These are phyloP conservation scores for Dictyophora rubrovolvata DNA, from an alignment of 768 basidiomycete species.

Conservation along the genomic window DNA sequence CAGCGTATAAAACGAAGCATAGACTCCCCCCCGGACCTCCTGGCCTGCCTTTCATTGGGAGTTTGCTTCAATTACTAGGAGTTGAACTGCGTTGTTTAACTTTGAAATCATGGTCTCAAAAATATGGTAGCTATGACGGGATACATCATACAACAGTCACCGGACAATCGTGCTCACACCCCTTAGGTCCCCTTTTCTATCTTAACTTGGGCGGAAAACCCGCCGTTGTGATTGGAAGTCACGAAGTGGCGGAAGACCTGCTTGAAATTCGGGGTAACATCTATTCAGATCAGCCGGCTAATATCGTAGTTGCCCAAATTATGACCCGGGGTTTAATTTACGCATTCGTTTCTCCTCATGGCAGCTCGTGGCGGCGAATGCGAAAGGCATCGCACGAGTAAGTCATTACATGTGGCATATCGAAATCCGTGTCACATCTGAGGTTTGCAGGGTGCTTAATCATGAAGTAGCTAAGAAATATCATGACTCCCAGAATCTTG, in stretches of 20 bases:
- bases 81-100: background rate
- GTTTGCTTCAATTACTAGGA: background rate
- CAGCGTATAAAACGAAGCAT: too few relatives aligned
- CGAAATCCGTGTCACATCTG: background rate
- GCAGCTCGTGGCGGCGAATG: background rate
- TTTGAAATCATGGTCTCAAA: background rate
- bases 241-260: conserved; percentile 16
- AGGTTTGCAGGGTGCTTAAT: background rate
- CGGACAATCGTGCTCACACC: background rate
- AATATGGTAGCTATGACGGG: background rate
- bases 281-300: conserved; percentile 24
- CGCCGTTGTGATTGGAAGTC: conserved; percentile 16
- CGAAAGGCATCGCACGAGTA: background rate
- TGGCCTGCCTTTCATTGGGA: background rate
- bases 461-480: background rate
- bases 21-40: background rate
- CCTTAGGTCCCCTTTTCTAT: conserved; percentile 10
- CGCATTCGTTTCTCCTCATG: background rate
- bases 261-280: conserved; percentile 15
- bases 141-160: background rate
- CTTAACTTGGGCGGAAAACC: conserved; percentile 13
- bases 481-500: background rate
- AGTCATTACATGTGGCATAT: background rate
- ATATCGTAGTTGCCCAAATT: conserved; percentile 1
- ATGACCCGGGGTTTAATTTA: background rate